Evolutionary conservation across 2,329 filamentous ascomycete genomes (phyloP), one percentile per base, ranked within the genome.

Genomic region (Fusarium pininemorale): DNA sequence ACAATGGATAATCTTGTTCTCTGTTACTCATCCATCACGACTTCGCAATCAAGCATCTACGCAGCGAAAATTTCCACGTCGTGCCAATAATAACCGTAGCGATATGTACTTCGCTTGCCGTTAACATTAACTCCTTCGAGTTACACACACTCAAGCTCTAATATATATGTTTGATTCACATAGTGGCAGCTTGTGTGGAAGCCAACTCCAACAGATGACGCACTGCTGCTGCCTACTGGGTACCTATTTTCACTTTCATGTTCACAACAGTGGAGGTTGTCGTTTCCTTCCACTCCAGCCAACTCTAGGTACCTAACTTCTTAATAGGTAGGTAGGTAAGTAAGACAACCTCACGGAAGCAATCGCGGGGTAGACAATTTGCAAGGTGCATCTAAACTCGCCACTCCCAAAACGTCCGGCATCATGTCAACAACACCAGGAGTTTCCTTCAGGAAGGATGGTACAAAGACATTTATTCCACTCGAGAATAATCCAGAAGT

Each of bases 401-500:
- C 28, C 24, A 26, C n/a, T 26, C 35, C 41, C 28, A 41, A 54
- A 62, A 24, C 38, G 18, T 15, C 54, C 56, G 39, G 24, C 72
- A 66, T 45, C 51, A 74, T 74, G 72, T 66, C 68, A 37, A 59
- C 63, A 20, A 72, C 72, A 13, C 63, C 72, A 18, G 68, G 63
- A 60, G 63, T 75, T 41, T 67, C 73, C 48, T 68, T 54, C 38
- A 45, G 61, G 41, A 64, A 63, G 58, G 58, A 72, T 42, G 73
- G 73, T 30, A 79, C 77, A 41, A 84, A 84, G 73, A 74, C 70
- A 32, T 80, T 84, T 51, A 83, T 85, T 26, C 83, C 83, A 3
- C 80, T 85, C 14, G 86, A 89, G 74, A 88, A 88, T 82, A 94
- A 96, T 81, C 93, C 94, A 1, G 91, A 93, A 78, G 90, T 96